phyloP scores from a whole-genome alignment of 169 alveolate species.

The Besnoitia besnoiti region DNA sequence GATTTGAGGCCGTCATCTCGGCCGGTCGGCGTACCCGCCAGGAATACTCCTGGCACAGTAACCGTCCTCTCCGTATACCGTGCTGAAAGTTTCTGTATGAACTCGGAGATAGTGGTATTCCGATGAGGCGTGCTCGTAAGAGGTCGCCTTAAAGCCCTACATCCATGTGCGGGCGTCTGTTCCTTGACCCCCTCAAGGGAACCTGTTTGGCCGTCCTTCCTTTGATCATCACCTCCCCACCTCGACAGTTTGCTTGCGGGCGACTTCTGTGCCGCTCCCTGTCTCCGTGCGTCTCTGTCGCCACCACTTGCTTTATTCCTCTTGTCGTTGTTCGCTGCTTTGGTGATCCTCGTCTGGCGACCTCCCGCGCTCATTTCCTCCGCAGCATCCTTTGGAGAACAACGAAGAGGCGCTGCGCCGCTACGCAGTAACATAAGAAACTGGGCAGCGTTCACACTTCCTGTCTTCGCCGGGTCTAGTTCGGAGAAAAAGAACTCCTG shows the following conservation, averaged over 20 bases:
- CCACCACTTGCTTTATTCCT: background rate
- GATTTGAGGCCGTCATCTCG: background rate
- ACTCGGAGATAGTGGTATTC: background rate
- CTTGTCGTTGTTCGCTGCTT: background rate
- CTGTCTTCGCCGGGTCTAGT: background rate
- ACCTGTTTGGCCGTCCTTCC: background rate
- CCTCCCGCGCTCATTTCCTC: background rate
- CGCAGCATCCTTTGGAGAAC: background rate
- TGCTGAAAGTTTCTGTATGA: background rate
- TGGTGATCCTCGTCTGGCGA: background rate
- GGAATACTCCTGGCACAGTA: background rate
- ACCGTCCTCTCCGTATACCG: background rate
- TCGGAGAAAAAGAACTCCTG: background rate
- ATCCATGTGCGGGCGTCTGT: background rate
- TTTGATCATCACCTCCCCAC: constrained; percentile 1
- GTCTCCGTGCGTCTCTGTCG: background rate
- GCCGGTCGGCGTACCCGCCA: background rate
- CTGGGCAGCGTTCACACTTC: background rate
- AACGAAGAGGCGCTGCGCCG: background rate
- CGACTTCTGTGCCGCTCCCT: constrained; percentile 2
- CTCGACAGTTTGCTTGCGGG: background rate
- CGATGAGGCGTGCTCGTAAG: background rate
- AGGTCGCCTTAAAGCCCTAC: background rate
- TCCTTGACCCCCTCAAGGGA: background rate
- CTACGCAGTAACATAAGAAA: background rate